Percentiles rank a stretch among this genome's conserved stretches.
Evolutionary conservation across 129 eudicot species (phyloP).

Genomic region (Flaveria bidentis): DNA sequence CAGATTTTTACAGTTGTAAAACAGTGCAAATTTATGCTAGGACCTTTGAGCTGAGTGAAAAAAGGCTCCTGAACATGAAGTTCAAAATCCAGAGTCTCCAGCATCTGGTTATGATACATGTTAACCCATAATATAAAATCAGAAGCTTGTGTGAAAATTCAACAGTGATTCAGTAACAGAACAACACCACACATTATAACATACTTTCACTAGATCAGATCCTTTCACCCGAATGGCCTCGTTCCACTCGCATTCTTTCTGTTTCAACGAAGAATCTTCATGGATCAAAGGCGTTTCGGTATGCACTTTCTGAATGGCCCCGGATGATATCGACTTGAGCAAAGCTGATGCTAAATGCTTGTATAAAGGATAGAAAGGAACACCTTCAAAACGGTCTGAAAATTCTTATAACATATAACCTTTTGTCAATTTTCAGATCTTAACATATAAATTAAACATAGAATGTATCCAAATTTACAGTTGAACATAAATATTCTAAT

Average conservation of each 20-base stretch:
- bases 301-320: constrained; percentile 32
- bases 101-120: constrained; percentile 41
- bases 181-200: constrained; percentile 21
- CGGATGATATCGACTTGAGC: constrained; percentile 49
- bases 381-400: constrained; percentile 60
- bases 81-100: constrained; percentile 61
- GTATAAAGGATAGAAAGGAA: constrained; percentile 80
- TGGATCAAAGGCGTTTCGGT: constrained; percentile 24
- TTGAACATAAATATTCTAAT: neutral
- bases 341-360: constrained; percentile 73
- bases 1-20: constrained; percentile 7
- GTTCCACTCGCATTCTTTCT: constrained; percentile 56
- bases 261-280: constrained; percentile 41
- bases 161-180: neutral
- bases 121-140: constrained; percentile 4
- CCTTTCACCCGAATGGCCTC: constrained; percentile 57
- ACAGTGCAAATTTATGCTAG: constrained; percentile 6
- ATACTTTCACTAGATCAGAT: constrained; percentile 53
- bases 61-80: constrained; percentile 93
- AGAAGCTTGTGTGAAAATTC: neutral
- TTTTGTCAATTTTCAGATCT: neutral
- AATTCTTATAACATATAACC: neutral
- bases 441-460: neutral
- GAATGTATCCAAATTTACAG: neutral
- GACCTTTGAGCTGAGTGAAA: constrained; percentile 83